phyloP scores from a whole-genome alignment of 805 yeast species.

The Candida methanosorbosa region DNA sequence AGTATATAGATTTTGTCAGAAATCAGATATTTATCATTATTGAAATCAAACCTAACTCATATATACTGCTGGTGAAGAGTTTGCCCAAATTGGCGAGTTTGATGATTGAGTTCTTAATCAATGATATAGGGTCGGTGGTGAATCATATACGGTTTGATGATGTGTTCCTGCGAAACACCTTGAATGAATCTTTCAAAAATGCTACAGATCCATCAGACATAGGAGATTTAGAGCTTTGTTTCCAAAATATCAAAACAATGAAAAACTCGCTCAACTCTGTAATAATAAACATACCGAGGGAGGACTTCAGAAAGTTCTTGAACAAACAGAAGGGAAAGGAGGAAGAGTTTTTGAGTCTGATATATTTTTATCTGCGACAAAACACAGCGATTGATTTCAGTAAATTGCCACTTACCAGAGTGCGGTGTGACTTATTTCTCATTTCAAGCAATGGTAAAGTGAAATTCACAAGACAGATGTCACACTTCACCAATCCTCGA shows the following conservation, averaged over 20 bases:
- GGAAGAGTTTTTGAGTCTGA: conserved; percentile 5
- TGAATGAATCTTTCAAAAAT: conserved; percentile 9
- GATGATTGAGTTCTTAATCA: conserved; percentile 13
- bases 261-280: conserved; percentile 14
- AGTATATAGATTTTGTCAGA: conserved; percentile 16
- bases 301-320: conserved; percentile 14
- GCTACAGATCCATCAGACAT: conserved; percentile 1
- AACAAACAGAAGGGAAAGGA: background rate
- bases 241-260: conserved; percentile 7
- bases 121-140: conserved; percentile 14
- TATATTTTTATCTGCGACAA: conserved; percentile 13
- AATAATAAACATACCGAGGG: conserved; percentile 13
- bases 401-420: conserved; percentile 15
- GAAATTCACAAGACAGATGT: conserved; percentile 18
- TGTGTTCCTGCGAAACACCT: conserved; percentile 5
- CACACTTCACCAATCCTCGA: conserved; percentile 12
- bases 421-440: conserved; percentile 20
- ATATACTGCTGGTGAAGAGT: conserved; percentile 11
- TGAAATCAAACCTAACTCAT: conserved; percentile 12
- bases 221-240: conserved; percentile 14
- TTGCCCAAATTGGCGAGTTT: conserved; percentile 13
- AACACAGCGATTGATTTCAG: conserved; percentile 20
- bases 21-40: conserved; percentile 20
- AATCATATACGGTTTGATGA: conserved; percentile 8
- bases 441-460: conserved; percentile 20